Percentiles rank a stretch among this genome's conserved stretches.
Evolutionary conservation across 2,329 filamentous ascomycete genomes (phyloP).

Genomic region (Lecanicillium sp.): DNA sequence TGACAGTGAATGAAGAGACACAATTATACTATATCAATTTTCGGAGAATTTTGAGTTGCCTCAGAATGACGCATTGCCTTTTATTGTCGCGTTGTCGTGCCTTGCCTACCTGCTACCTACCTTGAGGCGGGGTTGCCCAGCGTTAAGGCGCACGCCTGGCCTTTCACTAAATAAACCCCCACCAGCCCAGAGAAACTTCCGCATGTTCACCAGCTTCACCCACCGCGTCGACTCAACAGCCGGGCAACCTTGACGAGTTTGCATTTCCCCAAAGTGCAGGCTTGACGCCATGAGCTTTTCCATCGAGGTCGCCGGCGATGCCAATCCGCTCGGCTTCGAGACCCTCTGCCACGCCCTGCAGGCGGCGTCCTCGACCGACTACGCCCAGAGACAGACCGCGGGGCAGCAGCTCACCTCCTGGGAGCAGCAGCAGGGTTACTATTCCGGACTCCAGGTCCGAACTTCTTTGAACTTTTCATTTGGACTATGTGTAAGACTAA

Average conservation of each 20-base stretch:
- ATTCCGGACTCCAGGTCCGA: slow-evolving; percentile 65
- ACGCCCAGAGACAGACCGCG: slow-evolving; percentile 58
- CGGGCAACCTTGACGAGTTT: slow-evolving; percentile 2
- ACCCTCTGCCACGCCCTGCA: slow-evolving; percentile 61
- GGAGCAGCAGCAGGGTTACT: slow-evolving; percentile 62
- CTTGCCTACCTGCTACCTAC: too few relatives aligned
- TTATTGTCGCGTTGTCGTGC: too few relatives aligned
- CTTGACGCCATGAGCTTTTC: slow-evolving; percentile 54
- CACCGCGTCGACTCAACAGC: background rate
- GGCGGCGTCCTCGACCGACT: slow-evolving; percentile 56
- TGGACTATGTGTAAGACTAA: too few relatives aligned
- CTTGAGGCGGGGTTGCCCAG: background rate
- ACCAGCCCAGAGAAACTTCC: slow-evolving; percentile 12
- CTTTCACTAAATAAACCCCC: slow-evolving; percentile 10
- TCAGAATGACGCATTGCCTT: too few relatives aligned
- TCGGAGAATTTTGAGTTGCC: too few relatives aligned
- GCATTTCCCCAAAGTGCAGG: background rate
- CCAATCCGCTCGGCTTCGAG: slow-evolving; percentile 60
- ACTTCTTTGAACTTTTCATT: too few relatives aligned
- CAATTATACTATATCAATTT: too few relatives aligned
- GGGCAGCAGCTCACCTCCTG: slow-evolving; percentile 66
- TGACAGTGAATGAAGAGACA: too few relatives aligned
- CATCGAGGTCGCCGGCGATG: slow-evolving; percentile 77
- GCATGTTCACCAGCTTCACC: slow-evolving; percentile 7
- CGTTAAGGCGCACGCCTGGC: too few relatives aligned